A percentile compares a stretch with the other conserved stretches of the same genome.
These are phyloP conservation scores for Phaseolus coccineus DNA, from an alignment of 331 rosid species.

Conservation along the genomic window DNA sequence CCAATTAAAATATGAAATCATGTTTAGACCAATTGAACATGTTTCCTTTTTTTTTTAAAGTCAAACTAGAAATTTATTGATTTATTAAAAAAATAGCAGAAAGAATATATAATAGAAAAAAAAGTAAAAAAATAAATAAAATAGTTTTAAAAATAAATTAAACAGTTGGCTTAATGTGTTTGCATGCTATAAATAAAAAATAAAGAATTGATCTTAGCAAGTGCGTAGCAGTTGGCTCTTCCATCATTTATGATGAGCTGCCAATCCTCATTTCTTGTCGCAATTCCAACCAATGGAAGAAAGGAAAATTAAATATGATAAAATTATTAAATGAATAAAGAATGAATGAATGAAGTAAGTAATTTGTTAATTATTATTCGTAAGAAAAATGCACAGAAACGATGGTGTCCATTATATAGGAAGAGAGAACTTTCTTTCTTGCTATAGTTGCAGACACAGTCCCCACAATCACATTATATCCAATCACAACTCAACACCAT, in stretches of 20 bases:
- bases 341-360: background rate
- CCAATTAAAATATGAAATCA: background rate
- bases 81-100: background rate
- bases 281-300: slow-evolving; percentile 33
- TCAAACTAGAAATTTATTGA: too few species aligned
- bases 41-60: background rate
- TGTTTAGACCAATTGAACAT: background rate
- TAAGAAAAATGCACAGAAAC: slow-evolving; percentile 18
- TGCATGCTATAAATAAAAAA: slow-evolving; percentile 8
- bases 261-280: slow-evolving; percentile 49
- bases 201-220: slow-evolving; percentile 9
- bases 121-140: background rate
- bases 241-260: slow-evolving; percentile 65
- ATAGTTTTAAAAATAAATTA: background rate
- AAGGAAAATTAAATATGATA: slow-evolving; percentile 1
- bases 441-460: slow-evolving; percentile 48
- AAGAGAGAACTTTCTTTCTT: slow-evolving; percentile 54
- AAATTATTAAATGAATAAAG: slow-evolving; percentile 14
- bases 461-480: slow-evolving; percentile 58
- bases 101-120: background rate
- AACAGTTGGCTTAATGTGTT: slow-evolving; percentile 21
- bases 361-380: slow-evolving; percentile 17
- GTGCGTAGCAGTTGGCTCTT: slow-evolving; percentile 60
- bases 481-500: slow-evolving; percentile 76
- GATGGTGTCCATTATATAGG: slow-evolving; percentile 44